Conservation (phyloP, 192 early-diverging fungal genomes). For the Podila verticillata region DNA sequence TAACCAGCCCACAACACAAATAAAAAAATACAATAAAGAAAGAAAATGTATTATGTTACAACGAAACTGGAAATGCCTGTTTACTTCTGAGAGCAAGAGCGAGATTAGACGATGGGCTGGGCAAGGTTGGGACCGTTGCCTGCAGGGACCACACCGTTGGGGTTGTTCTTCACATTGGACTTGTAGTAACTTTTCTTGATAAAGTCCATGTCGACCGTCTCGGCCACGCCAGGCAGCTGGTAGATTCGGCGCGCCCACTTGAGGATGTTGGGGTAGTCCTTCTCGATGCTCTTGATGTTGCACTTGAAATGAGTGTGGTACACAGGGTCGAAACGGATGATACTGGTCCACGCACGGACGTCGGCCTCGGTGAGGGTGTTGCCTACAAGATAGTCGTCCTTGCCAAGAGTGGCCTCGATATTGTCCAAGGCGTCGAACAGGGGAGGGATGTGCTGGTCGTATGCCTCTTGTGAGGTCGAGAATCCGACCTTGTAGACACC, state of each 20-base stretch:
- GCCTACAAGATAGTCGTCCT: conserved; percentile 83
- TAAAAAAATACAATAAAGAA: too few species aligned
- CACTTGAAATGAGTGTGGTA: conserved; percentile 97
- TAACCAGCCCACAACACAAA: too few species aligned
- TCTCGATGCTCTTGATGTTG: conserved; percentile 84
- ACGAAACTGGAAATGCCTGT: too few species aligned
- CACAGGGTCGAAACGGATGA: conserved; percentile 95
- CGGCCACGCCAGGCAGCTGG: conserved; percentile 78
- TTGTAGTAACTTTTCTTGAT: conserved; percentile 96
- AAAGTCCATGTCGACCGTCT: conserved; percentile 94
- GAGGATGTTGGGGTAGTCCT: conserved; percentile 90
- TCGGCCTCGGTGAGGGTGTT: conserved; percentile 92
- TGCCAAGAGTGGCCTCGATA: conserved; percentile 79
- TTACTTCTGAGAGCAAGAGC: too few species aligned
- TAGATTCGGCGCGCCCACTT: conserved; percentile 86
- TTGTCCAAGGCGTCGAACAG: conserved; percentile 84
- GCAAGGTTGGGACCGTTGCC: conserved; percentile 70
- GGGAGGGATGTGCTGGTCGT: conserved; percentile 77
- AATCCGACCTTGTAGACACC: conserved; percentile 97
- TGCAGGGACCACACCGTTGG: conserved; percentile 80
- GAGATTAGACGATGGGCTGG: conserved; percentile 21
- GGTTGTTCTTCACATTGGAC: conserved; percentile 93
- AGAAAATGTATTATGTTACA: too few species aligned
- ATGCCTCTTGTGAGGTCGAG: conserved; percentile 86
- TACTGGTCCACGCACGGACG: conserved; percentile 93